Evolutionary conservation across 2,329 filamentous ascomycete genomes (phyloP).

Genomic region (Diaporthe velutina): DNA sequence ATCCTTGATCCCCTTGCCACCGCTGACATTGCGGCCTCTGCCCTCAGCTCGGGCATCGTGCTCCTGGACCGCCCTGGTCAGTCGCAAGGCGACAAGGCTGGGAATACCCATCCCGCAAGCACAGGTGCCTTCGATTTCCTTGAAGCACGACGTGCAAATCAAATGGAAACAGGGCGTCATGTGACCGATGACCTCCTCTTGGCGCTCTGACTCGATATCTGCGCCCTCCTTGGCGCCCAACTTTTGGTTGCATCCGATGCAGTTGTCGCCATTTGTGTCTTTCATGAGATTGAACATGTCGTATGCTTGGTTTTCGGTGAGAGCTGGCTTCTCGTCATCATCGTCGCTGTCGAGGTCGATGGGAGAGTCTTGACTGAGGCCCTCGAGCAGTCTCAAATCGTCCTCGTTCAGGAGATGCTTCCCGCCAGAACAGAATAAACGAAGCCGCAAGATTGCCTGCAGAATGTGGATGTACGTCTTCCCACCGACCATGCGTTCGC

Average conservation of each 20-base stretch:
- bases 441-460: slow-evolving; percentile 89
- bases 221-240: slow-evolving; percentile 69
- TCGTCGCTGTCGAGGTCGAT: slow-evolving; percentile 90
- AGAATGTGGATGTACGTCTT: slow-evolving; percentile 95
- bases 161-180: slow-evolving; percentile 92
- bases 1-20: slow-evolving; percentile 66
- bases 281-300: slow-evolving; percentile 88
- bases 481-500: slow-evolving; percentile 79
- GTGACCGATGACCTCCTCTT: slow-evolving; percentile 77
- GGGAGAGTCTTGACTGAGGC: slow-evolving; percentile 84
- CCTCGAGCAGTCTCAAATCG: slow-evolving; percentile 84
- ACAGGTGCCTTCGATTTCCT: slow-evolving; percentile 73
- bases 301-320: slow-evolving; percentile 81
- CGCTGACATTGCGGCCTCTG: slow-evolving; percentile 70
- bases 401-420: slow-evolving; percentile 88
- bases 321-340: slow-evolving; percentile 67
- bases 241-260: slow-evolving; percentile 76
- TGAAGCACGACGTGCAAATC: slow-evolving; percentile 81
- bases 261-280: slow-evolving; percentile 83
- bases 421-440: slow-evolving; percentile 94
- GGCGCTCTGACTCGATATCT: slow-evolving; percentile 68
- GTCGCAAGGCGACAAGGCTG: slow-evolving; percentile 71
- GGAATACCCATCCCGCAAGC: slow-evolving; percentile 49
- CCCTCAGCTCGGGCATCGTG: slow-evolving; percentile 67
- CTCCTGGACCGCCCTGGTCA: slow-evolving; percentile 68